These are phyloP conservation scores for Aspergillus tanneri DNA, from an alignment of 2,329 filamentous ascomycete genomes.

Conservation along the genomic window DNA sequence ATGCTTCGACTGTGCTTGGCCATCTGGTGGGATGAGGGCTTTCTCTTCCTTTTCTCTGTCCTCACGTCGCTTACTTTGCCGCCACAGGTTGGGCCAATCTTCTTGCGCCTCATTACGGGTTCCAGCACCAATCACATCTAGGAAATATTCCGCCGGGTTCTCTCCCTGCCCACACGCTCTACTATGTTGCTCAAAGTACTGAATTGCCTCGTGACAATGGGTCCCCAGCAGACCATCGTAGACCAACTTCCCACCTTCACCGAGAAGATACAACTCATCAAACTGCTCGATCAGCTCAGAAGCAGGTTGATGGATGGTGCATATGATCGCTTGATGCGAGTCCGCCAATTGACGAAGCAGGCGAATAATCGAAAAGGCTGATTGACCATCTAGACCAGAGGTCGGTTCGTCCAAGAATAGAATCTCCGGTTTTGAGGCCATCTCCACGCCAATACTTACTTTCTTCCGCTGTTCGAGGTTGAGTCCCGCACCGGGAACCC, in stretches of 20 bases:
- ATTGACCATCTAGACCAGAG: slow-evolving; percentile 56
- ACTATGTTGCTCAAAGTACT: slow-evolving; percentile 7
- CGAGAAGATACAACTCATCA: slow-evolving; percentile 53
- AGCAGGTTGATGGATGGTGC: slow-evolving; percentile 59
- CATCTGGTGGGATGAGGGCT: background rate
- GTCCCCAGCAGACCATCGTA: slow-evolving; percentile 45
- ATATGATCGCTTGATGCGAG: slow-evolving; percentile 54
- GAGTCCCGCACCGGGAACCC: slow-evolving; percentile 56
- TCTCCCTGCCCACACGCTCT: background rate
- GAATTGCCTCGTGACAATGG: slow-evolving; percentile 14
- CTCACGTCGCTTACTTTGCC: background rate
- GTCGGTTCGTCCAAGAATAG: slow-evolving; percentile 62
- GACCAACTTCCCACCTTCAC: slow-evolving; percentile 51
- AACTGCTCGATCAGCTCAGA: slow-evolving; percentile 55
- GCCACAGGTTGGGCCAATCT: slow-evolving; percentile 6
- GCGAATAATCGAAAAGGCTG: slow-evolving; percentile 56
- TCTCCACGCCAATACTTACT: slow-evolving; percentile 27
- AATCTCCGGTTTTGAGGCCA: slow-evolving; percentile 44
- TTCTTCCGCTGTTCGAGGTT: slow-evolving; percentile 47
- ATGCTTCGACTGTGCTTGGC: background rate
- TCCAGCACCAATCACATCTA: slow-evolving; percentile 43
- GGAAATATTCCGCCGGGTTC: slow-evolving; percentile 9
- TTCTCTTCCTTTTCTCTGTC: background rate
- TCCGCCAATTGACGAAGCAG: slow-evolving; percentile 57
- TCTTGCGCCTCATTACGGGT: slow-evolving; percentile 24